phyloP scores from a whole-genome alignment of 345 rosid species.

The Arabis hirsuta region DNA sequence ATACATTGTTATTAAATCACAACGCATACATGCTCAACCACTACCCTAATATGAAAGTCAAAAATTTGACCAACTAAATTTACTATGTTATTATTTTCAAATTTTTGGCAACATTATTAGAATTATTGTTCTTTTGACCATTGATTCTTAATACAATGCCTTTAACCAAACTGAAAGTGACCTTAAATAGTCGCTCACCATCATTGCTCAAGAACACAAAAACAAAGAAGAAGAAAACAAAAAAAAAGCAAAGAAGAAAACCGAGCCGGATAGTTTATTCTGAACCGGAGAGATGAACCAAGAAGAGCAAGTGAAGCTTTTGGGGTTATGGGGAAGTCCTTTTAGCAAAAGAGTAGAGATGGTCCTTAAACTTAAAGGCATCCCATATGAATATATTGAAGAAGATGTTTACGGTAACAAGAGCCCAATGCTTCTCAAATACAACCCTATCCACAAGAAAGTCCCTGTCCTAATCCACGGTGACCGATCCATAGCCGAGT shows the following conservation, averaged over 20 bases:
- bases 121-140: not conserved
- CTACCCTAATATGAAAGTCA: conserved; percentile 25
- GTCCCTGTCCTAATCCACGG: conserved; percentile 60
- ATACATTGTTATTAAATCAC: not conserved
- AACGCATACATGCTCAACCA: conserved; percentile 15
- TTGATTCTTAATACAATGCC: not conserved
- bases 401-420: conserved; percentile 53
- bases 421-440: conserved; percentile 51
- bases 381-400: conserved; percentile 52
- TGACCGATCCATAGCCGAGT: conserved; percentile 51
- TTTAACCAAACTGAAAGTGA: conserved; percentile 7
- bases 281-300: conserved; percentile 37
- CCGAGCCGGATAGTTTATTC: not conserved
- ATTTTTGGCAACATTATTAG: not conserved
- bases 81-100: not conserved
- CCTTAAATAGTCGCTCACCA: conserved; percentile 15
- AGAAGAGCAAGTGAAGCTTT: conserved; percentile 44
- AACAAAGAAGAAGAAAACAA: not conserved
- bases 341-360: conserved; percentile 52
- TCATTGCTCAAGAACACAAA: conserved; percentile 17
- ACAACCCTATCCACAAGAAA: conserved; percentile 57
- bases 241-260: not conserved
- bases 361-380: conserved; percentile 58
- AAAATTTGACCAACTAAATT: not conserved
- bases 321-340: conserved; percentile 56